Evolutionary conservation across 768 basidiomycete genomes (phyloP), one percentile per base, ranked within the genome.

Genomic region (Suillus luteus): DNA sequence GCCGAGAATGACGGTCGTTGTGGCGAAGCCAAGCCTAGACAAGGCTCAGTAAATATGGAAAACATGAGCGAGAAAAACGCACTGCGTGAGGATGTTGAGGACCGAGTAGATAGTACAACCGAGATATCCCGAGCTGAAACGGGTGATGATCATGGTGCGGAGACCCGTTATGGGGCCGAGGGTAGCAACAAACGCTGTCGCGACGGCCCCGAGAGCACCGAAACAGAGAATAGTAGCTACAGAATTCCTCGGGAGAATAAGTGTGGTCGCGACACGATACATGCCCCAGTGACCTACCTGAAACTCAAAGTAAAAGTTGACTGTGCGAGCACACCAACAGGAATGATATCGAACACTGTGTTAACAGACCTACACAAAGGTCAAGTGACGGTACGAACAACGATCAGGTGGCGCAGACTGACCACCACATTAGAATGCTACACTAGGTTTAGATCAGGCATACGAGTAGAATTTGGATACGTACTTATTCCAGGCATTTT

Each of bases 21-120:
- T 76, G 17, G 80, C 76, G 70, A 84, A 85, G 3, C 83, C 83
- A n/a, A 84, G 70, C 60, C 79, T 82, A 54, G 17, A 17, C 19
- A n/a, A 1, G 11, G 2, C 41, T 66, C 58, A 63, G 38, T 2
- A 19, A 19, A 49, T 24, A 22, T 40, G 37, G 37, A 19, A 17
- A 5, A 12, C 59, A 35, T 19, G 48, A 31, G 37, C 3, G 7
- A 35, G 14, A 37, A 59, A 62, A 27, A 67, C 70, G 17, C 59
- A 80, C 75, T 82, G 82, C 2, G 83, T 83, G 22, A 86, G 69
- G 66, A 85, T 83, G 67, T 86, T 86, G 6, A 86, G 70, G 59
- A 86, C 66, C 5, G 83, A 82, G 66, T 81, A 84, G 59, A 85
- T 77, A 5, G 76, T 76, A 5, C 82, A 78, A 15, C 84, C 84